phyloP scores from a whole-genome alignment of 2,329 filamentous ascomycete genomes.

The Pseudogymnoascus sp. region DNA sequence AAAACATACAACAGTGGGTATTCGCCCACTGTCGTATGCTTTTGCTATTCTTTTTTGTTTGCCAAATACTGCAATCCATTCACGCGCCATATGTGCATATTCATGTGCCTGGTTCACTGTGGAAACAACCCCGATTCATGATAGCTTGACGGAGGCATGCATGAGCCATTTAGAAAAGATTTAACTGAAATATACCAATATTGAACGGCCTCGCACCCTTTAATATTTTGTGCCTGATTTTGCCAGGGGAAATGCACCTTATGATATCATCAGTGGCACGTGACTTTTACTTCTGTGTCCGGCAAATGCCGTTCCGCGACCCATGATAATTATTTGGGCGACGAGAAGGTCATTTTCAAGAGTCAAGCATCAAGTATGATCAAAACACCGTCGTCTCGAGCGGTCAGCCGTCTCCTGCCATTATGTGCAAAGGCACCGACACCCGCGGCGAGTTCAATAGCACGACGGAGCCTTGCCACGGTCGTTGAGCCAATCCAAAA shows the following conservation, averaged over 20 bases:
- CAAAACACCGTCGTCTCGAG: constrained; percentile 23
- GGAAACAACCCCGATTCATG: too few relatives aligned
- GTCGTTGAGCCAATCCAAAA: constrained; percentile 28
- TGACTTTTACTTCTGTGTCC: background rate
- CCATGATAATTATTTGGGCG: constrained; percentile 8
- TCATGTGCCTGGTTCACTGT: too few relatives aligned
- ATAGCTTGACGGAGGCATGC: too few relatives aligned
- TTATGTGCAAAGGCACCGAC: constrained; percentile 15
- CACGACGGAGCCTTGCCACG: constrained; percentile 25
- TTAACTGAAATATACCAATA: too few relatives aligned
- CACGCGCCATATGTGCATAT: too few relatives aligned
- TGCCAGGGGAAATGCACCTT: background rate
- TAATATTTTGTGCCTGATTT: background rate
- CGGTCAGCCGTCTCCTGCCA: constrained; percentile 19
- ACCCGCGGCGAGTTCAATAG: constrained; percentile 21
- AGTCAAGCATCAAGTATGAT: constrained; percentile 23
- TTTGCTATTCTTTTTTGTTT: too few relatives aligned
- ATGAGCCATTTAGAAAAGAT: too few relatives aligned
- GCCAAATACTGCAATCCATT: too few relatives aligned
- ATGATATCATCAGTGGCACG: background rate
- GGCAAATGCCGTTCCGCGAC: background rate
- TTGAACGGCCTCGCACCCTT: too few relatives aligned
- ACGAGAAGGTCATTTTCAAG: background rate
- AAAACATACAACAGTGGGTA: too few relatives aligned
- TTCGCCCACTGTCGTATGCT: too few relatives aligned